Percentiles rank a stretch among this genome's conserved stretches.
Conservation (phyloP, 495 filamentous ascomycete species). For the Daldinia grandis region DNA sequence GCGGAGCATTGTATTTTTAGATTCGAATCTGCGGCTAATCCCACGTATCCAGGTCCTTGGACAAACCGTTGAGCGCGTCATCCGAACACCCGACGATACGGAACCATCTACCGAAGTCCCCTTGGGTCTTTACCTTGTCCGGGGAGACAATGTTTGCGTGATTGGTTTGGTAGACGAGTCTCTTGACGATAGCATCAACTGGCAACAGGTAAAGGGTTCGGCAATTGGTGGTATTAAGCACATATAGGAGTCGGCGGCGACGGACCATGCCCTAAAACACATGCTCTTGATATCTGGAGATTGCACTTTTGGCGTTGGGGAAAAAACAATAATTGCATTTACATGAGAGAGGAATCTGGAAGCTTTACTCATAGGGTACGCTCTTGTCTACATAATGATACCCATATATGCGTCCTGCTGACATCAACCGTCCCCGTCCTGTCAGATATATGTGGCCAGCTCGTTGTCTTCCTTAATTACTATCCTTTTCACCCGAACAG, state of each 20-base stretch:
- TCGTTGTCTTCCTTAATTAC: constrained; percentile 7
- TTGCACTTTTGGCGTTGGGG: constrained; percentile 42
- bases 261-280: not conserved
- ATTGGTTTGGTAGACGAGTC: constrained; percentile 90
- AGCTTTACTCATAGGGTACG: constrained; percentile 45
- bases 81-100: constrained; percentile 80
- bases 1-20: constrained; percentile 2
- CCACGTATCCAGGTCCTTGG: constrained; percentile 66
- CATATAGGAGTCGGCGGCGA: constrained; percentile 30
- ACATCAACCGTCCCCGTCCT: constrained; percentile 30
- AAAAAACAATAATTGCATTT: constrained; percentile 34
- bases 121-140: constrained; percentile 89
- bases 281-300: constrained; percentile 7
- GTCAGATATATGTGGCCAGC: constrained; percentile 40
- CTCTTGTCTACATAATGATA: constrained; percentile 48
- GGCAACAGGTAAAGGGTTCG: constrained; percentile 85
- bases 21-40: constrained; percentile 10
- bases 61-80: constrained; percentile 87
- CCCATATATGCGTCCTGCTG: constrained; percentile 41
- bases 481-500: constrained; percentile 51
- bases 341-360: constrained; percentile 29
- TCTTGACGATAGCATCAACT: constrained; percentile 87
- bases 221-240: constrained; percentile 85
- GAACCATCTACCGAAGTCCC: constrained; percentile 82
- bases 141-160: constrained; percentile 93